Conservation (phyloP, 208 protist species). For the Crithidia brevicula region DNA sequence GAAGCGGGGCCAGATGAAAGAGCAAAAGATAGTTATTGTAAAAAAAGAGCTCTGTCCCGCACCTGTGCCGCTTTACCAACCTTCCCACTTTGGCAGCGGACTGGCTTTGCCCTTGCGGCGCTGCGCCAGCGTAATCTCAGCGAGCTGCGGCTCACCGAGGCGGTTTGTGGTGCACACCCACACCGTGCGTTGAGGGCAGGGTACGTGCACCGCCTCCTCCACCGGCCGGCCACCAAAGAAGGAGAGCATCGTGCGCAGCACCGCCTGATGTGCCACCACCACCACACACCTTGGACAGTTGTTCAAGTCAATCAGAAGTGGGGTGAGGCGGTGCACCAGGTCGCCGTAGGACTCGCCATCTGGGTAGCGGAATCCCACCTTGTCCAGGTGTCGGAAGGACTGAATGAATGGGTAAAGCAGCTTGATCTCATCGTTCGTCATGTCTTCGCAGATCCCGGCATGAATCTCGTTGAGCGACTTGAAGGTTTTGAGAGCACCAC, state of each 20-base stretch:
- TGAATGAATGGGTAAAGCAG: slow-evolving; percentile 70
- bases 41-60: neutral
- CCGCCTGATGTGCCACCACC: slow-evolving; percentile 84
- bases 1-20: too few species aligned
- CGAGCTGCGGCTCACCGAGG: slow-evolving; percentile 56
- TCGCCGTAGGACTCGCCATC: slow-evolving; percentile 87
- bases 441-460: slow-evolving; percentile 86
- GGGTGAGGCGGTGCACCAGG: slow-evolving; percentile 70
- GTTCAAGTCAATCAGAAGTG: slow-evolving; percentile 67
- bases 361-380: slow-evolving; percentile 86
- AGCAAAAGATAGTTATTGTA: too few species aligned
- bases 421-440: slow-evolving; percentile 85
- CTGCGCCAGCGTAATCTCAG: slow-evolving; percentile 54
- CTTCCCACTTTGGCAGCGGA: slow-evolving; percentile 12
- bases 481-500: slow-evolving; percentile 42
- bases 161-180: slow-evolving; percentile 83
- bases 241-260: slow-evolving; percentile 78
- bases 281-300: slow-evolving; percentile 58
- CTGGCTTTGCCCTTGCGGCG: slow-evolving; percentile 3
- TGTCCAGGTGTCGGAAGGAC: slow-evolving; percentile 67
- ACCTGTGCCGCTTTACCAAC: slow-evolving; percentile 9
- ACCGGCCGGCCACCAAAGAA: slow-evolving; percentile 74
- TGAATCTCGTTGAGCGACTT: slow-evolving; percentile 89
- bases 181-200: slow-evolving; percentile 73
- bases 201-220: slow-evolving; percentile 71